A percentile compares a stretch with the other conserved stretches of the same genome.
Conservation (phyloP, 306 rosid genomes). For the Cucumis hystrix region DNA sequence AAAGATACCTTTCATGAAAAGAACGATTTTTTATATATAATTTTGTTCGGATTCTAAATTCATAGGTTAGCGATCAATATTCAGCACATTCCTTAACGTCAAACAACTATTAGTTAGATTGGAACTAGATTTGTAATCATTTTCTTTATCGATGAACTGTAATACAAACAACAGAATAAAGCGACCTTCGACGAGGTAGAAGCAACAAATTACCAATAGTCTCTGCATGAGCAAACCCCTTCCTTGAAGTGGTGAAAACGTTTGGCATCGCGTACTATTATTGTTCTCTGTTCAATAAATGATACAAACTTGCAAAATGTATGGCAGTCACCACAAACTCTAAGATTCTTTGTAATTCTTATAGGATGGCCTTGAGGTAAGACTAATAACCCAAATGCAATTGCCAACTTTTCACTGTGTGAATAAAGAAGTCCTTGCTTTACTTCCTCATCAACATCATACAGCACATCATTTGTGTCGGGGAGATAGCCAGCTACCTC, state of each 20-base stretch:
- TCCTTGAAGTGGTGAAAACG: conserved; percentile 64
- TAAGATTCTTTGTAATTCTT: conserved; percentile 63
- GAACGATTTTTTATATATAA: background rate
- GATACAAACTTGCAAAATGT: conserved; percentile 57
- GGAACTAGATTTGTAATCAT: background rate
- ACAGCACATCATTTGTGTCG: conserved; percentile 47
- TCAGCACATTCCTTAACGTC: background rate
- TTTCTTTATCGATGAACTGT: background rate
- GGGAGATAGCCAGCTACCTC: conserved; percentile 56
- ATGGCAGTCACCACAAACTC: conserved; percentile 83
- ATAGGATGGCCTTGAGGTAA: conserved; percentile 32
- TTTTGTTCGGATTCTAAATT: background rate
- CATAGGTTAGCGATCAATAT: background rate
- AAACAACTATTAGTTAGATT: background rate
- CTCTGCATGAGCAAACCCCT: conserved; percentile 60
- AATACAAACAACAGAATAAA: background rate
- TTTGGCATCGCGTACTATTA: conserved; percentile 54
- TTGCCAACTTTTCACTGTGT: conserved; percentile 71
- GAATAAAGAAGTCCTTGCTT: conserved; percentile 46
- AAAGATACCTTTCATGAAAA: background rate
- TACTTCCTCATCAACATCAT: conserved; percentile 73
- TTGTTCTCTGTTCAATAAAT: conserved; percentile 28
- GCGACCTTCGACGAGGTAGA: background rate
- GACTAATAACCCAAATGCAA: conserved; percentile 56
- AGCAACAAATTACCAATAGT: conserved; percentile 43